Percentiles rank a stretch among this genome's conserved stretches.
These are phyloP conservation scores for Triadica sebifera DNA, from an alignment of 345 rosid species.

Conservation along the genomic window DNA sequence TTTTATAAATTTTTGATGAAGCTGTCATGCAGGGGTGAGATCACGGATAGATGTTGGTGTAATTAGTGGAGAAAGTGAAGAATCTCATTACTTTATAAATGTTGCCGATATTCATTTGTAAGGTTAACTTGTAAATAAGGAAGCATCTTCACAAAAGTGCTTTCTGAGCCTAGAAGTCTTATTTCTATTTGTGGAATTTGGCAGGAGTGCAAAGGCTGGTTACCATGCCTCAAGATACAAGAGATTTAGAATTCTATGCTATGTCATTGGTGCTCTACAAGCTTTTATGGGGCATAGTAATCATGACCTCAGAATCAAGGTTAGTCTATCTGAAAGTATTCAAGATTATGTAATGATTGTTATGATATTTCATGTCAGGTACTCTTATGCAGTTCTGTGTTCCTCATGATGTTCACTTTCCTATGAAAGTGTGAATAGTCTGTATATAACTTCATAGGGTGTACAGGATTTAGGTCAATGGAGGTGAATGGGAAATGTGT, in stretches of 20 bases:
- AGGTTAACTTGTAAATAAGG: slow-evolving; percentile 31
- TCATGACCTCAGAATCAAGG: slow-evolving; percentile 78
- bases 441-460: slow-evolving; percentile 12
- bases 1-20: slow-evolving; percentile 14
- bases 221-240: slow-evolving; percentile 88
- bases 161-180: slow-evolving; percentile 17
- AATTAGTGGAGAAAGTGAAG: slow-evolving; percentile 50
- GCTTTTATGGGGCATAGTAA: slow-evolving; percentile 82
- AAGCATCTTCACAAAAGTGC: slow-evolving; percentile 4
- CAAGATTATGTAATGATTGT: neutral
- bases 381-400: slow-evolving; percentile 2
- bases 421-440: neutral
- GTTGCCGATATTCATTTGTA: slow-evolving; percentile 97
- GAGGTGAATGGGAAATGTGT: slow-evolving; percentile 75
- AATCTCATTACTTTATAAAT: slow-evolving; percentile 74
- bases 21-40: slow-evolving; percentile 57
- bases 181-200: slow-evolving; percentile 22
- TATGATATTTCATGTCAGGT: neutral
- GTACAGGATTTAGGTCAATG: slow-evolving; percentile 52
- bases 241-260: slow-evolving; percentile 79
- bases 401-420: neutral
- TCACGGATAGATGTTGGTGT: slow-evolving; percentile 72
- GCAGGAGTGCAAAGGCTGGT: slow-evolving; percentile 98
- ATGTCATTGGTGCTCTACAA: slow-evolving; percentile 82
- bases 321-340: slow-evolving; percentile 9